Conservation (phyloP, 768 basidiomycete species). For the Antrodiella citrinella region DNA sequence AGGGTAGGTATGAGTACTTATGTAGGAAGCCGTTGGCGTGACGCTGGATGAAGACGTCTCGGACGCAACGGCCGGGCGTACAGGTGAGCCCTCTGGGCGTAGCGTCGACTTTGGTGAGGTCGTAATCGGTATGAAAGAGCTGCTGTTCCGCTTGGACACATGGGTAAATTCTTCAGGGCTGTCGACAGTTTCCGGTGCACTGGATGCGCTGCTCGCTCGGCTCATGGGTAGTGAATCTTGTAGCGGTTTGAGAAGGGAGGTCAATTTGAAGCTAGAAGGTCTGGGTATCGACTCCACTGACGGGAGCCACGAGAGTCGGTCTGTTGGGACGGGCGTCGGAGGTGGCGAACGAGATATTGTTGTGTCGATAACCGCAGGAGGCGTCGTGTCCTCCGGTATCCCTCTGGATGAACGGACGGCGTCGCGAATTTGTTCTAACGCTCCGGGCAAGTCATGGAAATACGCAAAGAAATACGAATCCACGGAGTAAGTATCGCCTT, state of each 20-base stretch:
- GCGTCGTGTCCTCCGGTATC: conserved; percentile 7
- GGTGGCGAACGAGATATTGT: conserved; percentile 14
- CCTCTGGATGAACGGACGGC: conserved; percentile 54
- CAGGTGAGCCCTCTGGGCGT: conserved; percentile 15
- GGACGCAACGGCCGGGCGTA: conserved; percentile 11
- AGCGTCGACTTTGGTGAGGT: conserved; percentile 27
- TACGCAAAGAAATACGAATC: conserved; percentile 96
- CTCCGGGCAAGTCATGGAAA: conserved; percentile 72
- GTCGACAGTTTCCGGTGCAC: conserved; percentile 23
- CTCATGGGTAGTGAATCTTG: conserved; percentile 41
- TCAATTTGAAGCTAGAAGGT: conserved; percentile 50
- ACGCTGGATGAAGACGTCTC: conserved; percentile 8
- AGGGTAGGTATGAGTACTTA: conserved; percentile 69
- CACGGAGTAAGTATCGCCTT: conserved; percentile 64
- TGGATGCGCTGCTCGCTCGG: conserved; percentile 25
- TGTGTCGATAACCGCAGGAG: conserved; percentile 20
- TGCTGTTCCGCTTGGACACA: conserved; percentile 47
- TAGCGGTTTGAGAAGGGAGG: conserved; percentile 61
- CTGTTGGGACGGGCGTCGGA: conserved; percentile 17
- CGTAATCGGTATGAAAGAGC: conserved; percentile 54
- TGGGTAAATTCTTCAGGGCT: conserved; percentile 64
- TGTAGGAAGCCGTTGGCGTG: conserved; percentile 22
- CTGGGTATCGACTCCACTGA: conserved; percentile 13
- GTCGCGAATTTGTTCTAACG: conserved; percentile 76
- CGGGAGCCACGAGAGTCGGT: neutral